Base-by-base conservation (phyloP, 2,329 filamentous ascomycete species). In the Ophiocordyceps robertsii region DNA sequence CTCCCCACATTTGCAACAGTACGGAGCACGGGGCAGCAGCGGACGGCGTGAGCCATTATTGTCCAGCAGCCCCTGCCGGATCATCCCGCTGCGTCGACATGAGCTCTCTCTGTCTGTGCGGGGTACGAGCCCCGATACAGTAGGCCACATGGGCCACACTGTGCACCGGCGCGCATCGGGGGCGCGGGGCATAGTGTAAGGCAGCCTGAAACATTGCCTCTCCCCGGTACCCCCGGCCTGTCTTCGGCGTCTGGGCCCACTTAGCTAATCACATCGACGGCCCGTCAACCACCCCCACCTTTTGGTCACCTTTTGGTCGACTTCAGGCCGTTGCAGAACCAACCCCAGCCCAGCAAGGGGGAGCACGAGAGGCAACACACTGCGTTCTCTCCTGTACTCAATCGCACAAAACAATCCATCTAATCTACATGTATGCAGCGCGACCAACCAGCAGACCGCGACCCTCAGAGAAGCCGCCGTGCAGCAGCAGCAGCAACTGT, bases 301-400 rank as follows among this genome's bases (percentile, higher is more conserved):
- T 13, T 4, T 19, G 19, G 19, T n/a, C n/a, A n/a, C n/a, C n/a
- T n/a, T 35, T 31, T 14, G 17, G 40, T 36, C 35, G 17, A 14
- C 35, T 12, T 24, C 10, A 11, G 27, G 29, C 37, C 37, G 31
- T 41, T 42, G 36, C 43, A 44, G 43, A 37, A 39, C 35, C 19
- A 14, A n/a, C 14, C 6, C 39, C 39, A 36, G 31, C 39, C 39
- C 39, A 43, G 41, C 37, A 31, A 27, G 19, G 41, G 41, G 35
- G 41, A 42, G 36, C 24, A 39, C 37, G 33, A 33, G 30, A 38
- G 41, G 37, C 41, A 39, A 43, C 41, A 11, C 38, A 29, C 41
- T 19, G 21, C 35, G 29, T 19, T 19, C 19, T 19, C 33, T 37
- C 29, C 19, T 30, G 29, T 31, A 17, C 40, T 31, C 40, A 14